Evolutionary conservation across 345 rosid species (phyloP).

Genomic region (Pistacia atlantica): DNA sequence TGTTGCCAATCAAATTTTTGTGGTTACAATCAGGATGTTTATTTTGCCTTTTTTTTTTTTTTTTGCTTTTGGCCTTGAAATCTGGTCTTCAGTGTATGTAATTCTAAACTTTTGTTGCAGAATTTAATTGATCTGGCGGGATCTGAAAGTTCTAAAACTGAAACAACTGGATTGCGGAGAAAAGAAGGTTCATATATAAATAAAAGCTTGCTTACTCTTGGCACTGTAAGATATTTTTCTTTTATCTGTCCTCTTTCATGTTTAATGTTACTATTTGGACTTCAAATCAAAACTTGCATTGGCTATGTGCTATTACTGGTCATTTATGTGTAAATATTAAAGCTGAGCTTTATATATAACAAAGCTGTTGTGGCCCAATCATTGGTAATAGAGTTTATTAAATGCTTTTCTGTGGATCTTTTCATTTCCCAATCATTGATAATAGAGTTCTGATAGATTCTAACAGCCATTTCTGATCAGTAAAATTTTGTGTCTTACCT

Average conservation of each 20-base stretch:
- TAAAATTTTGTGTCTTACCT: slow-evolving; percentile 12
- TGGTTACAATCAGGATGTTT: neutral
- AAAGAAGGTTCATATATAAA: slow-evolving; percentile 80
- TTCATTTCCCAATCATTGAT: slow-evolving; percentile 1
- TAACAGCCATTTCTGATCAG: neutral
- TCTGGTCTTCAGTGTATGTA: neutral
- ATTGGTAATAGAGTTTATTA: slow-evolving; percentile 8
- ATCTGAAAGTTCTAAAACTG: slow-evolving; percentile 79
- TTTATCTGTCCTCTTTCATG: neutral
- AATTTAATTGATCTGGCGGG: slow-evolving; percentile 78
- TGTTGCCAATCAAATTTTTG: slow-evolving; percentile 15
- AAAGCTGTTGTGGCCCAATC: neutral
- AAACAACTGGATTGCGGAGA: slow-evolving; percentile 72
- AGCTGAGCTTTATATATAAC: neutral
- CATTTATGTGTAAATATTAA: slow-evolving; percentile 1
- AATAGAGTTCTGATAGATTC: slow-evolving; percentile 6
- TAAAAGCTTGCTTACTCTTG: slow-evolving; percentile 74
- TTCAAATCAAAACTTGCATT: neutral
- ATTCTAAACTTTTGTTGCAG: slow-evolving; percentile 33
- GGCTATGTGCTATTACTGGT: slow-evolving; percentile 5
- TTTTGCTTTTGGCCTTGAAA: neutral
- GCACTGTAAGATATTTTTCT: slow-evolving; percentile 50
- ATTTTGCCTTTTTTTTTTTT: neutral
- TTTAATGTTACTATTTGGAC: slow-evolving; percentile 7
- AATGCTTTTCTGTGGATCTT: slow-evolving; percentile 4